A percentile compares a stretch with the other conserved stretches of the same genome.
These are phyloP conservation scores for Aegilops speltoides DNA, from an alignment of 176 grass and related monocot genomes.

Conservation along the genomic window DNA sequence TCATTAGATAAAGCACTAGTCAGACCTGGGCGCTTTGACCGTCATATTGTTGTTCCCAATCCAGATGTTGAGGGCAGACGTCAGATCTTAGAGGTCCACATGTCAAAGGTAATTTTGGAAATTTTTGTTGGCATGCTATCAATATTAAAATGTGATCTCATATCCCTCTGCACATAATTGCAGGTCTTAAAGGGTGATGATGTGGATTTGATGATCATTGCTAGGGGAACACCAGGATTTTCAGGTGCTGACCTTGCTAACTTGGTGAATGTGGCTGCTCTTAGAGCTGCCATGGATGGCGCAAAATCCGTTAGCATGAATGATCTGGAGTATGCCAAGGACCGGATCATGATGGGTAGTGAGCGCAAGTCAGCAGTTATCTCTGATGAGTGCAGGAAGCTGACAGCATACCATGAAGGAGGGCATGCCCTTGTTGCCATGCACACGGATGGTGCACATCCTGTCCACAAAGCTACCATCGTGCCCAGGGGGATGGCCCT, in stretches of 20 bases:
- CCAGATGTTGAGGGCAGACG: slow-evolving; percentile 94
- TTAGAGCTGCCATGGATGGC: slow-evolving; percentile 94
- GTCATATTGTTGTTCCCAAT: slow-evolving; percentile 97
- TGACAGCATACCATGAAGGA: slow-evolving; percentile 94
- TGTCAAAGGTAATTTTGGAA: slow-evolving; percentile 75
- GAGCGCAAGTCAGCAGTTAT: slow-evolving; percentile 93
- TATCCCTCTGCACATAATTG: slow-evolving; percentile 21
- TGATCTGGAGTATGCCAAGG: slow-evolving; percentile 94
- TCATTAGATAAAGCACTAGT: slow-evolving; percentile 97
- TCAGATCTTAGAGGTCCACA: slow-evolving; percentile 90
- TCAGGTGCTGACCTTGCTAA: slow-evolving; percentile 98
- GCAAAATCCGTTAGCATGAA: slow-evolving; percentile 79
- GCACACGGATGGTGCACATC: slow-evolving; percentile 79
- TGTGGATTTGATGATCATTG: slow-evolving; percentile 92
- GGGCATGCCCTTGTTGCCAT: slow-evolving; percentile 96
- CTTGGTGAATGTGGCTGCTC: slow-evolving; percentile 87
- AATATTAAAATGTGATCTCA: slow-evolving; percentile 11
- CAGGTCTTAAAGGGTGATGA: slow-evolving; percentile 88
- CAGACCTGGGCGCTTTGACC: slow-evolving; percentile 95
- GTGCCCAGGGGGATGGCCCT: slow-evolving; percentile 86
- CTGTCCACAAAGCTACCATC: slow-evolving; percentile 95
- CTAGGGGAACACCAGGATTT: slow-evolving; percentile 93
- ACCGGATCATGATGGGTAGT: slow-evolving; percentile 94
- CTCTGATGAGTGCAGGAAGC: slow-evolving; percentile 69
- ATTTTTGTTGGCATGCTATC: slow-evolving; percentile 11